Base-by-base conservation (phyloP, 208 protist species). In the Porcisia deanei region DNA sequence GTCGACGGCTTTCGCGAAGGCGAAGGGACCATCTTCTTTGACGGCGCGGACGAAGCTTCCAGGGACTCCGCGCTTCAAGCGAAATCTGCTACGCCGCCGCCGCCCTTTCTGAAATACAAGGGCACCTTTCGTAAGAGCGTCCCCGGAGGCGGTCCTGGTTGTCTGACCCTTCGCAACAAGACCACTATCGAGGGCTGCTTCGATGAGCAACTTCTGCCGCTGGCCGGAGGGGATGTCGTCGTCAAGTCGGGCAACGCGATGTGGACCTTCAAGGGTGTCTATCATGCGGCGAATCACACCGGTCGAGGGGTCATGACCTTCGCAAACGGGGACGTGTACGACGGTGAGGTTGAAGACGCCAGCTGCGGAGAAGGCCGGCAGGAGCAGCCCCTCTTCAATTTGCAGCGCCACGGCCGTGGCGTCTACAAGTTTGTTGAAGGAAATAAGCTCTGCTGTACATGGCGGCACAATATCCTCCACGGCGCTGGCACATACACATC, bases 381-480 rank as follows among this genome's bases (percentile, higher is more conserved):
- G 60, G 54, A 53, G 34, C 63, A 54, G 41, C 12, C 53, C 49
- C 61, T 77, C 39, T 77, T 85, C n/a, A 67, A 82, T 34, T 87
- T 91, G 16, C 83, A 92, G 71, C 85, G 90, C 3, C 88, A 96
- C 75, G 92, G 92, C 53, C 64, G 83, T 43, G 92, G 92, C 49
- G 53, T 76, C 0, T 93, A 90, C 73, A 88, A 68, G n/a, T 96
- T 94, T 77, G 80, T 86, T 30, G 92, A 94, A 73, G 92, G 92
- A 25, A 89, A 90, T 70, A 53, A 76, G 57, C 81, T 96, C 47
- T 74, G 75, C 66, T 96, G 92, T 75, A 90, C 82, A 64, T 96
- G 92, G 92, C 73, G 83, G 54, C 90, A 93, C 68, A 92, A 94
- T 71, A 86, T 96, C 9, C 84, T 96, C 12, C 77, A 94, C 74